These are phyloP conservation scores for Physcomitrellopsis africana DNA, from an alignment of 225 moss, liverwort and hornwort species.

Conservation along the genomic window DNA sequence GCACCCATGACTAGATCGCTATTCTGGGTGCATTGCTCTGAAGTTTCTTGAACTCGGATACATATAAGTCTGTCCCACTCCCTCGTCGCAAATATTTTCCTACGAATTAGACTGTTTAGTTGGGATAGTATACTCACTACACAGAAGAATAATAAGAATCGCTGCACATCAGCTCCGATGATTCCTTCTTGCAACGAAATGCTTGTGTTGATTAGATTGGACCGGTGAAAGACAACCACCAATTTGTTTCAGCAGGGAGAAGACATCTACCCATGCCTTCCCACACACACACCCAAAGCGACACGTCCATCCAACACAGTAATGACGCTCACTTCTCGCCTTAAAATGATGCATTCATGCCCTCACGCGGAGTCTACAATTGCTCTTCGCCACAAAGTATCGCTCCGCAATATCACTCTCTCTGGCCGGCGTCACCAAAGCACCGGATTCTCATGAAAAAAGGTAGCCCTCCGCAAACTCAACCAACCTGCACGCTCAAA, in stretches of 20 bases:
- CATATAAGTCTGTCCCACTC: background rate
- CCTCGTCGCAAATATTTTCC: background rate
- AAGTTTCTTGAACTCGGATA: constrained; percentile 4
- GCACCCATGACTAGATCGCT: constrained; percentile 17
- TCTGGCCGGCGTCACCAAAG: too few species aligned
- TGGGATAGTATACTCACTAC: background rate
- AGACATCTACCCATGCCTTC: too few species aligned
- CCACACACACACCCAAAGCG: background rate
- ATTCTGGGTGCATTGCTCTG: background rate
- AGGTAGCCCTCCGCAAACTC: too few species aligned
- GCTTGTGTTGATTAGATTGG: too few species aligned
- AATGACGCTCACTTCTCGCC: background rate
- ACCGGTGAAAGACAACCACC: background rate
- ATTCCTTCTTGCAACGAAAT: too few species aligned
- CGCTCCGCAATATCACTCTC: too few species aligned
- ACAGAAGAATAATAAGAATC: too few species aligned
- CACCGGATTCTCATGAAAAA: too few species aligned
- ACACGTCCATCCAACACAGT: background rate
- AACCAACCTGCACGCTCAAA: too few species aligned
- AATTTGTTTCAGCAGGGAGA: background rate
- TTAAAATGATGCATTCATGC: background rate
- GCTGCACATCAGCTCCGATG: too few species aligned
- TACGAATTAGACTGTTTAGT: too few species aligned
- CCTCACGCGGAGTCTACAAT: background rate
- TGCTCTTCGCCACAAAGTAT: background rate